Conservation (phyloP, 139 green algal genomes). For the Pleodorina starrii region DNA sequence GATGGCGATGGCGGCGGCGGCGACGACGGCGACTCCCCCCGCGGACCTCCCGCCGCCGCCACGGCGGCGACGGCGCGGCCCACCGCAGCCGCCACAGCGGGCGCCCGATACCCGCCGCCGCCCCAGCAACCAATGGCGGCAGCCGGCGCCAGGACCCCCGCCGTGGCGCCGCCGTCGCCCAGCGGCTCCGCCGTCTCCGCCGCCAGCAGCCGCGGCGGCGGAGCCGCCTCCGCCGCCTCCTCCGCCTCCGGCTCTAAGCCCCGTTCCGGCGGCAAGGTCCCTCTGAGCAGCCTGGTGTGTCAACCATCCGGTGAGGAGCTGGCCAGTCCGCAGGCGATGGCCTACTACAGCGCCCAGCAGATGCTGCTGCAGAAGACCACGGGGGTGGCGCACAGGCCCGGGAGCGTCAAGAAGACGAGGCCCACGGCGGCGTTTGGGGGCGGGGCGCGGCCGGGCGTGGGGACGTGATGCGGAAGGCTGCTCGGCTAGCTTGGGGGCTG, state of each 20-base stretch:
- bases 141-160: neutral
- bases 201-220: neutral
- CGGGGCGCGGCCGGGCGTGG: neutral
- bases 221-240: neutral
- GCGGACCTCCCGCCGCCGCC: neutral
- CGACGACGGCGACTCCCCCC: neutral
- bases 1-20: neutral
- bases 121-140: neutral
- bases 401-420: constrained; percentile 55
- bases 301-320: constrained; percentile 3
- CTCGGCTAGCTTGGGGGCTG: too few species aligned
- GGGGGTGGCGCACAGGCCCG: constrained; percentile 44
- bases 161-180: neutral
- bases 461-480: too few species aligned
- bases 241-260: neutral
- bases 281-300: constrained; percentile 34
- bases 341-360: constrained; percentile 62
- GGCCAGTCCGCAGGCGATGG: constrained; percentile 47
- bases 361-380: constrained; percentile 30
- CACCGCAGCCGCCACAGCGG: neutral
- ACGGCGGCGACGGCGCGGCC: neutral
- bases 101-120: neutral
- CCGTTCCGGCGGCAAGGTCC: constrained; percentile 36
- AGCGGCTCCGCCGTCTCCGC: neutral
- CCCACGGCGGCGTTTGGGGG: constrained; percentile 37